Evolutionary conservation across 225 moss, liverwort and hornwort species (phyloP).

Genomic region (Climacium dendroides): DNA sequence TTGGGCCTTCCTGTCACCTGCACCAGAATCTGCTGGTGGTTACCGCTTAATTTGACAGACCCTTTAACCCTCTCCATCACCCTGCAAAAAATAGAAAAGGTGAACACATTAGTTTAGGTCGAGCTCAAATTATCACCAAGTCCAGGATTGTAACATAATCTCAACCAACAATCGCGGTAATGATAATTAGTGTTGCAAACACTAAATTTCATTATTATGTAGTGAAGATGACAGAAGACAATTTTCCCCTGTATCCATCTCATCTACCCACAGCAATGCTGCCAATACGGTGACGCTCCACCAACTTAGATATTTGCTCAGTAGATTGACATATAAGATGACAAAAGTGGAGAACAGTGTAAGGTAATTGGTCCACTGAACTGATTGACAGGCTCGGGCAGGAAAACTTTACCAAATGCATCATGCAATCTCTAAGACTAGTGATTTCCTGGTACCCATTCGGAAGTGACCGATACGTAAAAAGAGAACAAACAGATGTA

Average conservation of each 20-base stretch:
- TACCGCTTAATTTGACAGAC: slow-evolving; percentile 67
- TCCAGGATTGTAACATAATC: not conserved
- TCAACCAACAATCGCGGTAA: not conserved
- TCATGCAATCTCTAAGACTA: not conserved
- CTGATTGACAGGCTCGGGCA: not conserved
- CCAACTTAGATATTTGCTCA: not conserved
- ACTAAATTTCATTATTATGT: not conserved
- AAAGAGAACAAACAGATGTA: not conserved
- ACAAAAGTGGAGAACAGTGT: not conserved
- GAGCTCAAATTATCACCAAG: not conserved
- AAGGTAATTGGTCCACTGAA: not conserved
- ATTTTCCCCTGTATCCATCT: not conserved
- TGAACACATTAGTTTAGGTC: not conserved
- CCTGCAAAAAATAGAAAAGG: slow-evolving; percentile 28
- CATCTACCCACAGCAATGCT: not conserved
- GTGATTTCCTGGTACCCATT: not conserved
- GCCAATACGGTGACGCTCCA: not conserved
- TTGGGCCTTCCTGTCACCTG: slow-evolving; percentile 71
- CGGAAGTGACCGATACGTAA: not conserved
- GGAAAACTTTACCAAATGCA: not conserved
- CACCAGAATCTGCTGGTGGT: slow-evolving; percentile 81
- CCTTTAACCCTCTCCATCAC: slow-evolving; percentile 83
- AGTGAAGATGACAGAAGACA: not conserved
- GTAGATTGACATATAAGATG: not conserved
- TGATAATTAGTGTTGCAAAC: not conserved